A percentile compares a stretch with the other conserved stretches of the same genome.
Evolutionary conservation across 2,329 filamentous ascomycete genomes (phyloP).

Genomic region (Sporothrix brasiliensis): DNA sequence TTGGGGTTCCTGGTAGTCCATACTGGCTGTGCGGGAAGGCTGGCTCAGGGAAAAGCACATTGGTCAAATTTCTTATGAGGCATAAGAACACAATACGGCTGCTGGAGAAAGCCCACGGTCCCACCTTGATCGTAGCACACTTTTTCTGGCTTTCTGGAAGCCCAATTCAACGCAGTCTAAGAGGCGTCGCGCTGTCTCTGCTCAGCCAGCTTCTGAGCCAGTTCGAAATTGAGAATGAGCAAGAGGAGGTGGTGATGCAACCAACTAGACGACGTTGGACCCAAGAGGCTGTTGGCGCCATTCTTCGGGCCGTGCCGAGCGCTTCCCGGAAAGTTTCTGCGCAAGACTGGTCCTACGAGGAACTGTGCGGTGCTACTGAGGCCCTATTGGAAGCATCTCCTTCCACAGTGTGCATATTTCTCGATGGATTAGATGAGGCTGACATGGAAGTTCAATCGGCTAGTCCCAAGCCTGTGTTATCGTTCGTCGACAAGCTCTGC

Average conservation of each 20-base stretch:
- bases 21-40: constrained; percentile 18
- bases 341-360: constrained; percentile 10
- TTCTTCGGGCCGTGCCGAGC: neutral
- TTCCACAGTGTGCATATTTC: neutral
- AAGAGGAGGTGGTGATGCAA: too few relatives aligned
- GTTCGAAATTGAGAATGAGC: neutral
- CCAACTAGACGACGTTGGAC: neutral
- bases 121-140: constrained; percentile 2
- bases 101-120: neutral
- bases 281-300: neutral
- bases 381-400: neutral
- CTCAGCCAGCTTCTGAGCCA: neutral
- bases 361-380: neutral
- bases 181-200: constrained; percentile 6
- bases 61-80: constrained; percentile 1
- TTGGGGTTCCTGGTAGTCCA: neutral
- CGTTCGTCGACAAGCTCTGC: constrained; percentile 1
- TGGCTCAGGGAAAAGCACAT: constrained; percentile 18
- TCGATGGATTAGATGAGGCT: constrained; percentile 17
- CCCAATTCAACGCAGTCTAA: constrained; percentile 3
- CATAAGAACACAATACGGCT: neutral
- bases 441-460: neutral
- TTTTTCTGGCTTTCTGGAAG: constrained; percentile 21
- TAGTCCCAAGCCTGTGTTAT: neutral
- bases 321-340: neutral